Evolutionary conservation across 1,284 basidiomycete genomes (phyloP).

Genomic region (Boletellus deceptivus): DNA sequence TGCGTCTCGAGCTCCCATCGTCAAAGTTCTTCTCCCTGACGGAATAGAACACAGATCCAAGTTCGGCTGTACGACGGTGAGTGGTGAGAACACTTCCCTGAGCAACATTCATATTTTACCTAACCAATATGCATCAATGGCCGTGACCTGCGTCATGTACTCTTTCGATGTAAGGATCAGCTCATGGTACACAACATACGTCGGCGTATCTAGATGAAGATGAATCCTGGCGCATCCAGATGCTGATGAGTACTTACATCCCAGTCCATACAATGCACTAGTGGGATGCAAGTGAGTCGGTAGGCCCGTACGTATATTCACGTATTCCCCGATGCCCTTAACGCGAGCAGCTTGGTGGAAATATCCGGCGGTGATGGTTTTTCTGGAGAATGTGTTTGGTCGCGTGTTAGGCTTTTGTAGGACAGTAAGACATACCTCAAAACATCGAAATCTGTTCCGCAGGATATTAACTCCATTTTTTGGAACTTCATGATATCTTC

Average conservation of each 20-base stretch:
- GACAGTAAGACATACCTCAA: slow-evolving; percentile 59
- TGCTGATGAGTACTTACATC: slow-evolving; percentile 58
- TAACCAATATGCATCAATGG: slow-evolving; percentile 94
- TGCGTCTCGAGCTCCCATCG: slow-evolving; percentile 68
- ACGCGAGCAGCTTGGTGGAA: slow-evolving; percentile 99
- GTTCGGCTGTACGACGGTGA: slow-evolving; percentile 62
- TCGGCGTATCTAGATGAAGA: slow-evolving; percentile 74
- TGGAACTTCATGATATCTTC: slow-evolving; percentile 99
- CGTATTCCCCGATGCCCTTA: slow-evolving; percentile 98
- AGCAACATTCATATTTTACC: slow-evolving; percentile 45
- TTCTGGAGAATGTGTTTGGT: slow-evolving; percentile 48
- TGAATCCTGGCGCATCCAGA: not conserved
- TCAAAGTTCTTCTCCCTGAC: slow-evolving; percentile 96
- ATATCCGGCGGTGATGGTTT: slow-evolving; percentile 97
- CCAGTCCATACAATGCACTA: slow-evolving; percentile 93
- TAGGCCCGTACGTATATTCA: slow-evolving; percentile 93
- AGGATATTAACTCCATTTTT: slow-evolving; percentile 88
- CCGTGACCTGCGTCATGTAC: slow-evolving; percentile 97
- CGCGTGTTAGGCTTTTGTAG: not conserved
- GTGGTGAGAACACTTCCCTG: not conserved
- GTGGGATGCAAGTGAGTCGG: slow-evolving; percentile 96
- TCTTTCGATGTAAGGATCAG: slow-evolving; percentile 92
- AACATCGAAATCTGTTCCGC: slow-evolving; percentile 94
- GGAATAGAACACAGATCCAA: slow-evolving; percentile 93
- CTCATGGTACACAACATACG: slow-evolving; percentile 97